Evolutionary conservation across 2,329 filamentous ascomycete genomes (phyloP).

Genomic region (Sclerotinia nivalis): DNA sequence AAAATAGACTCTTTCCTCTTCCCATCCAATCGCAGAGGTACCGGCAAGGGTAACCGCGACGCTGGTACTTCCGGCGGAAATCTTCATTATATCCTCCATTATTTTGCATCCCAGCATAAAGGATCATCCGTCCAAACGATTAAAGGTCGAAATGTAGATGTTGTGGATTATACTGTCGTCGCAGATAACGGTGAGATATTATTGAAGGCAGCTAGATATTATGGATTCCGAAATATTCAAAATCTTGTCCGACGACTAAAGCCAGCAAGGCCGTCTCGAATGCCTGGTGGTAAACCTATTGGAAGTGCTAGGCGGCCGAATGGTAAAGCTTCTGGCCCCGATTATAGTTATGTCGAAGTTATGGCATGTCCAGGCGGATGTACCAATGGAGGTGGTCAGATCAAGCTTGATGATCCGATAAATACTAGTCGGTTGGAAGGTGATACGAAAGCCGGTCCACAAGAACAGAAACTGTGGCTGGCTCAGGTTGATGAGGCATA

Average conservation of each 20-base stretch:
- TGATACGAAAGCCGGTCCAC: slow-evolving; percentile 62
- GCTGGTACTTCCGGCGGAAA: slow-evolving; percentile 88
- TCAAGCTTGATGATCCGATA: slow-evolving; percentile 81
- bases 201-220: slow-evolving; percentile 85
- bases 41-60: slow-evolving; percentile 50
- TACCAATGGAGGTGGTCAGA: slow-evolving; percentile 94
- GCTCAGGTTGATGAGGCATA: slow-evolving; percentile 85
- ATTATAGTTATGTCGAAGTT: slow-evolving; percentile 94
- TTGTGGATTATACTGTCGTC: slow-evolving; percentile 77
- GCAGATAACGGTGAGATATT: slow-evolving; percentile 58
- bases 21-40: slow-evolving; percentile 47
- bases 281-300: slow-evolving; percentile 72
- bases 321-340: slow-evolving; percentile 53
- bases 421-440: slow-evolving; percentile 52
- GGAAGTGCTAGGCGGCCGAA: slow-evolving; percentile 55
- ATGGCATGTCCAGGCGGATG: slow-evolving; percentile 99
- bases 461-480: slow-evolving; percentile 85
- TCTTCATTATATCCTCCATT: slow-evolving; percentile 78
- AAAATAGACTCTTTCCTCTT: slow-evolving; percentile 74
- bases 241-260: slow-evolving; percentile 93
- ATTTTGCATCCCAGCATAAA: slow-evolving; percentile 68
- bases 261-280: slow-evolving; percentile 72
- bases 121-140: slow-evolving; percentile 70
- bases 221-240: slow-evolving; percentile 97
- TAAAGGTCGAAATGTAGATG: slow-evolving; percentile 85